Evolutionary conservation across 345 rosid species (phyloP), one percentile per base, ranked within the genome.

Genomic region (Pugionium dolabratum): DNA sequence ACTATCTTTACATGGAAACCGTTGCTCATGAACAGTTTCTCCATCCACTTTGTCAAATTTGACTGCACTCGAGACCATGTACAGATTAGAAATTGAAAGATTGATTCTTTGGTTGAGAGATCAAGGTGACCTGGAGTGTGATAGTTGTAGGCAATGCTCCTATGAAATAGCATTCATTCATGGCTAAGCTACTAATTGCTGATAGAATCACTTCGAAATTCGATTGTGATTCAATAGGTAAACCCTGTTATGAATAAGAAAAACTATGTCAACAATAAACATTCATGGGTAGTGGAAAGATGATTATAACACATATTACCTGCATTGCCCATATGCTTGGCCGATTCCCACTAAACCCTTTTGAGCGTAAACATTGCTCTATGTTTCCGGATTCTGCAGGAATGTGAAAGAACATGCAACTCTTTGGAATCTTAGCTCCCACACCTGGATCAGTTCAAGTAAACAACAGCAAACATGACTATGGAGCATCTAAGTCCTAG

Each of bases 311-410:
- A 51, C 62, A 35, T 35, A 54, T 74, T 66, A 91, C 97, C 97
- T 93, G 98, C 62, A 90, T 79, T 71, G 79, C 87, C 95, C 96
- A 93, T 70, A 85, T 75, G 63, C 97, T 90, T 43, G 92, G 91
- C 10, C 74, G 82, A 34, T 75, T 84, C 33, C 90, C 98, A 8
- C 76, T 79, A 71, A 93, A 90, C 67, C 97, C 96, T 71, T 84
- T 88, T 5, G 72, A 48, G 3, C 63, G 71, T 77, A 93, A 72
- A 69, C 31, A 45, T 54, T 83, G 73, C 65, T 84, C 84, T 59
- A 84, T 60, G 60, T 83, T 67, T 11, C 77, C 54, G 11, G 79
- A 67, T 47, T 81, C 92, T 60, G 74, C 45, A n/a, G 87, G 96
- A 69, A 86, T 79, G 74, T 93, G 97, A 72, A 86, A 68, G 66